Conservation (phyloP, 2,329 filamentous ascomycete genomes). For the Alternaria incomplexa region DNA sequence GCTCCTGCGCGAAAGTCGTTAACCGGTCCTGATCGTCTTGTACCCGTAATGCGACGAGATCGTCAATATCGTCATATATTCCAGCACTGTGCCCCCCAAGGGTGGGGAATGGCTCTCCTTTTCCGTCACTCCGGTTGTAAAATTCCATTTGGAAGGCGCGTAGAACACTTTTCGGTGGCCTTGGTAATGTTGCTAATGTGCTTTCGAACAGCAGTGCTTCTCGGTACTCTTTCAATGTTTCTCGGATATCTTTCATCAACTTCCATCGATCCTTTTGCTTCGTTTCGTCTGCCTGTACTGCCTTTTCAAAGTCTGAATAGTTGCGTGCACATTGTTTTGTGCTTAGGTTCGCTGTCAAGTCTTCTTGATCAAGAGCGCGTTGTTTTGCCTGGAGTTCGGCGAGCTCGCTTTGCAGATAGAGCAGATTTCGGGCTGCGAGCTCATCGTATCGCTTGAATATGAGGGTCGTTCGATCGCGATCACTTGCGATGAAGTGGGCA, state of each 20-base stretch:
- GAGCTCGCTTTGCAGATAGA: too few relatives aligned
- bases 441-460: too few relatives aligned
- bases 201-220: conserved; percentile 17
- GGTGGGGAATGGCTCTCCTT: too few relatives aligned
- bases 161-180: conserved; percentile 5
- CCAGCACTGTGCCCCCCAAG: too few relatives aligned
- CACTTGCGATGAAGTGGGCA: too few relatives aligned
- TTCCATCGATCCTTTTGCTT: too few relatives aligned
- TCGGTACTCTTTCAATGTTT: conserved; percentile 9
- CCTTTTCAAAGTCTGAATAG: neutral
- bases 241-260: conserved; percentile 1
- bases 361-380: too few relatives aligned
- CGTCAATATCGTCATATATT: conserved; percentile 2
- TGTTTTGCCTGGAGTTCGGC: too few relatives aligned
- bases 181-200: conserved; percentile 9
- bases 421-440: too few relatives aligned
- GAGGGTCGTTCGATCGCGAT: too few relatives aligned
- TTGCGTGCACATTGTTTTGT: conserved; percentile 15
- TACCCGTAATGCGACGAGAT: conserved; percentile 33
- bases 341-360: too few relatives aligned
- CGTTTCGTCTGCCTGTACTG: too few relatives aligned
- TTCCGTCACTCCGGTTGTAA: neutral
- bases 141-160: conserved; percentile 8
- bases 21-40: conserved; percentile 31
- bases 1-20: conserved; percentile 35